Evolutionary conservation across 2,329 filamentous ascomycete species (phyloP).

Genomic region (Apiospora aurea): DNA sequence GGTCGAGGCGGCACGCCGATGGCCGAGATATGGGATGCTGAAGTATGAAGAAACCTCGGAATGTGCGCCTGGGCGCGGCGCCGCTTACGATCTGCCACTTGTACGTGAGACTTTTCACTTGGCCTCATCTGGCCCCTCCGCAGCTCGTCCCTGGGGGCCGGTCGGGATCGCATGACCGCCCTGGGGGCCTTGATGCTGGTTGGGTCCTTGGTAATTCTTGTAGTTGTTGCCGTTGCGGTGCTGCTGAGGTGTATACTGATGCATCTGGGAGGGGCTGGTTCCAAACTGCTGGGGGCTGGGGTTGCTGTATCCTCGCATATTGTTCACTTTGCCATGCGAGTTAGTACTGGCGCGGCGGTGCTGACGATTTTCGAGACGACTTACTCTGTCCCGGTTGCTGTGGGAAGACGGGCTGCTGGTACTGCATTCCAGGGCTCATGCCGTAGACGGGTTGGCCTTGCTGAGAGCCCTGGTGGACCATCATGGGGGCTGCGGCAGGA

Average conservation of each 20-base stretch:
- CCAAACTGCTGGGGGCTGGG: slow-evolving; percentile 68
- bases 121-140: slow-evolving; percentile 53
- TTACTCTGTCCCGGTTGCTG: slow-evolving; percentile 78
- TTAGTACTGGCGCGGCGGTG: slow-evolving; percentile 42
- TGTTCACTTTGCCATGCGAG: slow-evolving; percentile 59
- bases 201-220: slow-evolving; percentile 58
- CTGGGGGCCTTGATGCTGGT: slow-evolving; percentile 49
- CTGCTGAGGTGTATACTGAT: slow-evolving; percentile 66
- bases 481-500: slow-evolving; percentile 77
- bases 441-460: slow-evolving; percentile 82
- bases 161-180: slow-evolving; percentile 44
- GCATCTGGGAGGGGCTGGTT: slow-evolving; percentile 69
- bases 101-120: slow-evolving; percentile 45
- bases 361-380: slow-evolving; percentile 47
- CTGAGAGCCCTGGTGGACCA: slow-evolving; percentile 93
- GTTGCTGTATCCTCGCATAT: slow-evolving; percentile 66
- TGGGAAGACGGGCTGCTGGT: slow-evolving; percentile 77
- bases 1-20: background rate
- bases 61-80: slow-evolving; percentile 39
- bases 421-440: slow-evolving; percentile 78
- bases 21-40: slow-evolving; percentile 25
- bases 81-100: slow-evolving; percentile 30
- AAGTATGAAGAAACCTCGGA: slow-evolving; percentile 36
- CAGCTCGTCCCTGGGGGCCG: slow-evolving; percentile 43
- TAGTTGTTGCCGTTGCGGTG: slow-evolving; percentile 62